Evolutionary conservation across 73 alveolate species (phyloP), one percentile per base, ranked within the genome.

Genomic region (Stentor roeselii): DNA sequence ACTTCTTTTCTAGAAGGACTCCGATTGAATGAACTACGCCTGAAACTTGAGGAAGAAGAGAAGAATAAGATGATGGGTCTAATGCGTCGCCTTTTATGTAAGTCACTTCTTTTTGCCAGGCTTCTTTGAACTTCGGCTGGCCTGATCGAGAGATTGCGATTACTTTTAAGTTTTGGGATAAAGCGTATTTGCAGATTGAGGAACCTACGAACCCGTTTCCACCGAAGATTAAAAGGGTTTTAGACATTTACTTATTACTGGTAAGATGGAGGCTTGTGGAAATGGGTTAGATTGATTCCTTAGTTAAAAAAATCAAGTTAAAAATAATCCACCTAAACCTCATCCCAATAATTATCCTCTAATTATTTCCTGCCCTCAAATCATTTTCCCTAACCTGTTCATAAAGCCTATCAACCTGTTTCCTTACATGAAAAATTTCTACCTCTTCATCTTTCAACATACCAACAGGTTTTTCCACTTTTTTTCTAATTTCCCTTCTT

Each of bases 161-260:
- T 15, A 15, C 42, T 76, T 76, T 39, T 27, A 76, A 21, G 15
- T 67, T 67, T 39, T 37, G 36, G 1, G 82, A n/a, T 35, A 76
- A 15, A 39, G 84, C 84, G 37, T 37, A 37, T 38, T 76, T 76
- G 78, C 42, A 76, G 6, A 76, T 76, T 27, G 60, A 34, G 14
- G 84, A 76, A 0, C 84, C 84, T 34, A 76, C 84, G 34, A 76
- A 76, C n/a, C 84, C 84, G 3, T 40, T 76, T 78, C 84, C 84
- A 14, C 84, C 84, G n/a, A 76, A 39, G 21, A 76, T 67, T 37
- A 76, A 34, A 34, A 67, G 37, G 50, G 41, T 30, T 32, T 67
- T 67, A 21, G 21, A 36, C 80, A 67, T 67, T 21, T 67, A 14
- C 34, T 1, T 1, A 58, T 21, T 1, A 0, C 74, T 58, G n/a